These are phyloP conservation scores for Dunaliella primolecta DNA, from an alignment of 139 green algal genomes.

Conservation along the genomic window DNA sequence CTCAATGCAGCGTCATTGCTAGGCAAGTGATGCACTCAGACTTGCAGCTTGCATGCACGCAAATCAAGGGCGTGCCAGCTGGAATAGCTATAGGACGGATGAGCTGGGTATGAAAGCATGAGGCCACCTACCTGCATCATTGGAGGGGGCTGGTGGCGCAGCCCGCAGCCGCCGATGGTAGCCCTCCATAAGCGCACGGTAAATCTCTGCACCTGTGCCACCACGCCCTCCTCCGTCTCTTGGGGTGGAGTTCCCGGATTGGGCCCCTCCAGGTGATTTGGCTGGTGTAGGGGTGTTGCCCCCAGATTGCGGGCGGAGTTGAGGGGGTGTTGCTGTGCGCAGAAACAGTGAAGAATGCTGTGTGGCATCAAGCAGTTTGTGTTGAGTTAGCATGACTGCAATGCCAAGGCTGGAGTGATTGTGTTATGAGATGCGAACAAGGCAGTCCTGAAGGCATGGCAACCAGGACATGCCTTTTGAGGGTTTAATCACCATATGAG, in stretches of 20 bases:
- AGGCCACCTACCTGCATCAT: slow-evolving; percentile 18
- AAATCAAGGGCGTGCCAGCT: too few relatives aligned
- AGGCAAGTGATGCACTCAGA: too few relatives aligned
- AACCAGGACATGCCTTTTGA: too few relatives aligned
- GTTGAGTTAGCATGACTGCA: neutral
- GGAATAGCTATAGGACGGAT: too few relatives aligned
- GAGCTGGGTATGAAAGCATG: too few relatives aligned
- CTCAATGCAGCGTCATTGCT: too few relatives aligned
- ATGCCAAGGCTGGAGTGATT: too few relatives aligned
- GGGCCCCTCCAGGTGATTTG: neutral
- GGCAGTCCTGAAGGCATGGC: too few relatives aligned
- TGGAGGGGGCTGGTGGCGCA: neutral
- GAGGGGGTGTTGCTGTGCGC: neutral
- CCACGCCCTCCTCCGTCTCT: neutral
- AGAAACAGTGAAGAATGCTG: neutral
- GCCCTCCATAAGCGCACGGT: neutral
- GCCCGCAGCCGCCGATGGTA: slow-evolving; percentile 8
- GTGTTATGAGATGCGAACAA: too few relatives aligned
- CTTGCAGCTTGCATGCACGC: too few relatives aligned
- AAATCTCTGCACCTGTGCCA: slow-evolving; percentile 4
- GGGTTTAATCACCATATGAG: too few relatives aligned
- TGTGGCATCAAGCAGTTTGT: neutral
- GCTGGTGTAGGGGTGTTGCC: neutral
- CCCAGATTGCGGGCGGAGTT: neutral
- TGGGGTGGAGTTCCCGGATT: neutral